Conservation (phyloP, 192 early-diverging fungal genomes). For the Cetraspora pellucida region DNA sequence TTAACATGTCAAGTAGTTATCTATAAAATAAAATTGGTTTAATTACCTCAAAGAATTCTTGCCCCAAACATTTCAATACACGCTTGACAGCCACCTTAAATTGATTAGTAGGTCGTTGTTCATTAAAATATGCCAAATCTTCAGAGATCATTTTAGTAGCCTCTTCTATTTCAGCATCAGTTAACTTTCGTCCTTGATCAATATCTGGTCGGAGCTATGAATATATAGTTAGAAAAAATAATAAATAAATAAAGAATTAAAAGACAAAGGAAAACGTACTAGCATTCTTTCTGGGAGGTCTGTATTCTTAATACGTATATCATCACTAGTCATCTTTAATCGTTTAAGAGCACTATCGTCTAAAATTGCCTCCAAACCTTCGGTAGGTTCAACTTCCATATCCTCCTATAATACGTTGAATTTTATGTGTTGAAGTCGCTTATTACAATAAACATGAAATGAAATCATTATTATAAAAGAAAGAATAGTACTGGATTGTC, state of each 20-base stretch:
- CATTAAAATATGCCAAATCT: constrained; percentile 33
- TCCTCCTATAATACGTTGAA: not conserved
- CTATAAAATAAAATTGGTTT: not conserved
- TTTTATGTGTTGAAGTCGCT: not conserved
- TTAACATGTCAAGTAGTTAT: not conserved
- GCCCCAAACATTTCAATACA: constrained; percentile 71
- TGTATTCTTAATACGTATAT: constrained; percentile 82
- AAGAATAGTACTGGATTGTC: not conserved
- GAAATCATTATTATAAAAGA: not conserved
- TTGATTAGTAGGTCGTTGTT: not conserved
- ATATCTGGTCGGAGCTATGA: constrained; percentile 56
- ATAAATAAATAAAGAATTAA: not conserved
- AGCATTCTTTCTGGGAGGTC: constrained; percentile 96
- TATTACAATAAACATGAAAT: not conserved
- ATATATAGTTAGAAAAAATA: not conserved
- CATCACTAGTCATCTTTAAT: constrained; percentile 88
- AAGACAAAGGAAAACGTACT: not conserved
- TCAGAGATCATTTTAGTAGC: constrained; percentile 64
- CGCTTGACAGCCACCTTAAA: constrained; percentile 16
- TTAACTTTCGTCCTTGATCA: constrained; percentile 41
- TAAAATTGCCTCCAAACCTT: constrained; percentile 12
- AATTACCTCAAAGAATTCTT: constrained; percentile 71
- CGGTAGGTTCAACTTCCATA: not conserved
- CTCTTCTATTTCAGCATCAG: constrained; percentile 64
- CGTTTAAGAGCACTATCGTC: constrained; percentile 80